phyloP scores from a whole-genome alignment of 441 rosid genomes.

The Pelargonium myrrhifolium region DNA sequence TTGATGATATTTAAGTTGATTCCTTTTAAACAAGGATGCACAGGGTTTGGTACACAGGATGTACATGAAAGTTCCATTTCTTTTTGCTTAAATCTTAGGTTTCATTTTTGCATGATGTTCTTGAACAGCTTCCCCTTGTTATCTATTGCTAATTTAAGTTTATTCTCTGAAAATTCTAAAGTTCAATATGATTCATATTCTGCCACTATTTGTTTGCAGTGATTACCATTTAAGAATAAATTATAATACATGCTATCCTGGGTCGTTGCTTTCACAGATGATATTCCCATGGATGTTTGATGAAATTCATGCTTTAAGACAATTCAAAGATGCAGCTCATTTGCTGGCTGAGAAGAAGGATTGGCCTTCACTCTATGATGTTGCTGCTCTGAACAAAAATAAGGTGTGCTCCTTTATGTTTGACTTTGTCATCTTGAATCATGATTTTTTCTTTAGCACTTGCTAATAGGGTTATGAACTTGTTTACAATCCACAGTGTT shows the following conservation, averaged over 20 bases:
- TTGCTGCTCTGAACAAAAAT: conserved; percentile 39
- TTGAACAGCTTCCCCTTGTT: background rate
- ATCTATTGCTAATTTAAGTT: background rate
- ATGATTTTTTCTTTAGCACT: background rate
- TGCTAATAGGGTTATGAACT: no score
- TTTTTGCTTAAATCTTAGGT: background rate
- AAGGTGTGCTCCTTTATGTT: conserved; percentile 35
- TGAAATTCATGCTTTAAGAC: conserved; percentile 65
- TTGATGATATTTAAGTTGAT: background rate
- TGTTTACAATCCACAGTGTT: background rate
- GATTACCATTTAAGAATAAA: background rate
- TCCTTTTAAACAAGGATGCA: background rate
- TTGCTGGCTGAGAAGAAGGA: conserved; percentile 70
- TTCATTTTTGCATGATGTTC: background rate
- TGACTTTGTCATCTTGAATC: conserved; percentile 2
- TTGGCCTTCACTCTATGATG: conserved; percentile 70
- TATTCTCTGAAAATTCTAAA: background rate
- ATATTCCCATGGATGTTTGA: conserved; percentile 89
- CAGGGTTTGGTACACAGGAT: background rate
- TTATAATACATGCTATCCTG: background rate
- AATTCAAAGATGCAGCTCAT: conserved; percentile 56
- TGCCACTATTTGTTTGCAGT: conserved; percentile 7
- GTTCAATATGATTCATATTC: background rate
- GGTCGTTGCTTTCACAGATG: conserved; percentile 45
- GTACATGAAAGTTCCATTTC: background rate